Conservation (phyloP, 148 eudicot genomes). For the Cornus florida region DNA sequence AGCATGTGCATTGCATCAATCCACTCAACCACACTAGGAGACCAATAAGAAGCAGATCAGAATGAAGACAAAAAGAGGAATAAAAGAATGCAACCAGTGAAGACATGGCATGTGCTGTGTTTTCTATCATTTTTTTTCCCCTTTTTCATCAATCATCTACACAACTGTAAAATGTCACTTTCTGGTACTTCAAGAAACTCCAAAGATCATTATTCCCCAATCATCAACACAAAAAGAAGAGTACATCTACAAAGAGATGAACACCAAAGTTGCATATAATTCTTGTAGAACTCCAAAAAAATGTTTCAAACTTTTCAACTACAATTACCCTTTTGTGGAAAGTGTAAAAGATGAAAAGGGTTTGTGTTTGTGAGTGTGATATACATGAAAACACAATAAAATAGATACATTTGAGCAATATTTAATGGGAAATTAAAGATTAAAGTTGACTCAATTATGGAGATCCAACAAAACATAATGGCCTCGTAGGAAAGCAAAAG, state of each 20-base stretch:
- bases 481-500: constrained; percentile 2
- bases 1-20: constrained; percentile 22
- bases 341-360: constrained; percentile 10
- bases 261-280: constrained; percentile 14
- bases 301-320: constrained; percentile 1
- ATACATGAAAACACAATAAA: not conserved
- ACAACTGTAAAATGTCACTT: constrained; percentile 6
- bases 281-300: constrained; percentile 9
- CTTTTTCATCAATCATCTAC: constrained; percentile 8
- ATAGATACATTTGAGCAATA: not conserved
- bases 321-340: not conserved
- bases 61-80: constrained; percentile 31
- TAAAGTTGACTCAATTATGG: not conserved
- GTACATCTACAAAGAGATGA: not conserved
- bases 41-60: constrained; percentile 16
- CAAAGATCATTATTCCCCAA: constrained; percentile 17
- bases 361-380: not conserved
- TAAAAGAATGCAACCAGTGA: constrained; percentile 16
- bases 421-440: not conserved
- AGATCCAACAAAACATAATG: constrained; percentile 6
- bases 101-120: constrained; percentile 38
- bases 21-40: constrained; percentile 11
- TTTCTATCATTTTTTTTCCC: constrained; percentile 15
- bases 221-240: constrained; percentile 18
- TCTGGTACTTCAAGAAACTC: constrained; percentile 18